Base-by-base conservation (phyloP, 1,284 basidiomycete species). In the Rhodotorula glutinis region DNA sequence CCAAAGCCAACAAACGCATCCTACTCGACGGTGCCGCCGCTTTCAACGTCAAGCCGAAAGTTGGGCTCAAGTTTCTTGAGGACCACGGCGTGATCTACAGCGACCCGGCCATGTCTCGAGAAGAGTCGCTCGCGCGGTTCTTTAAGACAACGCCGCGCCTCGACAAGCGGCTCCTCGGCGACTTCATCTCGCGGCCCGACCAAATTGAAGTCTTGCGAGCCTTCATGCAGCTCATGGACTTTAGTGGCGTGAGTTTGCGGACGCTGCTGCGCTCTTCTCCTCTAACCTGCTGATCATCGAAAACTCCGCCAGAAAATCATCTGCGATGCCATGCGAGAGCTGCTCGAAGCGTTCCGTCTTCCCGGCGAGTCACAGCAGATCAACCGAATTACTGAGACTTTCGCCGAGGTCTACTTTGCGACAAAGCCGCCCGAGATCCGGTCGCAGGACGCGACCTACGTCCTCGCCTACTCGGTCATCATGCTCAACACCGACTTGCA, bases 401-500 rank as follows among this genome's bases (percentile, higher is more conserved):
- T 98, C 78, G 92, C 96, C 0, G 86, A 89, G 49, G 85, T 87
- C 63, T 98, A 95, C 80, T 94, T 96, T 79, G 88, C 89, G 8
- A 85, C 90, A 25, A 81, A 82, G 38, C 93, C 95, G n/a, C 90
- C 85, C 56, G 94, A 94, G 76, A 89, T 98, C 74, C 91, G 89
- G 76, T 89, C 83, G 53, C 87, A 92, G 79, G 96, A 98, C 78
- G 91, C 95, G 1, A 91, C 92, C 29, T 96, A 97, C 79, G 90
- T 99, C 4, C 81, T 99, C 33, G 86, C 95, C 0, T 99, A 89
- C 79, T 97, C 95, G 0, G 88, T 99, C 71, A 98, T 99, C 79
- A 87, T 99, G 92, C 85, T 99, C 65, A 99, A 99, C 79, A 98
- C 96, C 3, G 96, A 99, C 81, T 85, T 88, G 66, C 95, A 98